A percentile compares a stretch with the other conserved stretches of the same genome.
Evolutionary conservation across 2,329 filamentous ascomycete genomes (phyloP).

Genomic region (Scleromitrula shiraiana): DNA sequence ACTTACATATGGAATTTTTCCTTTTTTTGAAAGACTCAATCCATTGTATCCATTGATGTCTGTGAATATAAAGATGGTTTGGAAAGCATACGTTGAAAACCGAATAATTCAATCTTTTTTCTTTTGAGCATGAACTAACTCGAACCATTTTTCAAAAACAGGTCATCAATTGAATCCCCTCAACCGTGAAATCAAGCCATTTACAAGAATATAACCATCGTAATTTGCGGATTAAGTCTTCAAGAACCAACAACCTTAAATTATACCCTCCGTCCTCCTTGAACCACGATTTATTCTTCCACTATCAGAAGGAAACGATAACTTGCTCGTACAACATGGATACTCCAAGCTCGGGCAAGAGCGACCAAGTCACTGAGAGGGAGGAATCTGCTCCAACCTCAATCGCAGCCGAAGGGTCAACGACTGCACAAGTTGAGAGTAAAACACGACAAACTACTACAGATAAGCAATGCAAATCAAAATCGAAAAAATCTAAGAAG

Average conservation of each 20-base stretch:
- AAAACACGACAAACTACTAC: conserved; percentile 18
- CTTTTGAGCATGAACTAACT: too few relatives aligned
- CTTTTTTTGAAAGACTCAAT: too few relatives aligned
- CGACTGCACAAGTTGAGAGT: conserved; percentile 18
- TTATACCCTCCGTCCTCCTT: neutral
- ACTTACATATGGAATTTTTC: neutral
- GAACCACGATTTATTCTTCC: neutral
- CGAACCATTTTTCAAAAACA: neutral
- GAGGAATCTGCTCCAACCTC: conserved; percentile 15
- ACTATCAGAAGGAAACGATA: neutral
- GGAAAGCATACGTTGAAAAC: too few relatives aligned
- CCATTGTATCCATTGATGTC: too few relatives aligned
- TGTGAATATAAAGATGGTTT: too few relatives aligned
- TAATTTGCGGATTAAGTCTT: neutral
- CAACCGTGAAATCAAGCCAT: neutral
- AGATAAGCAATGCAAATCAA: conserved; percentile 17
- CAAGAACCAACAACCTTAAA: neutral
- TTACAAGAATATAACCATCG: neutral
- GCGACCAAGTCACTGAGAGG: conserved; percentile 20
- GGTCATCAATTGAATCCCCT: neutral
- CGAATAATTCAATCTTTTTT: too few relatives aligned
- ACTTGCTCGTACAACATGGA: conserved; percentile 15
- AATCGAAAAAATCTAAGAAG: conserved; percentile 20
- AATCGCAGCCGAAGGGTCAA: conserved; percentile 14
- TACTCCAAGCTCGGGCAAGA: conserved; percentile 24